Percentiles rank a stretch among this genome's conserved stretches.
Conservation (phyloP, 139 green algal genomes). For the Micractinium sp. region DNA sequence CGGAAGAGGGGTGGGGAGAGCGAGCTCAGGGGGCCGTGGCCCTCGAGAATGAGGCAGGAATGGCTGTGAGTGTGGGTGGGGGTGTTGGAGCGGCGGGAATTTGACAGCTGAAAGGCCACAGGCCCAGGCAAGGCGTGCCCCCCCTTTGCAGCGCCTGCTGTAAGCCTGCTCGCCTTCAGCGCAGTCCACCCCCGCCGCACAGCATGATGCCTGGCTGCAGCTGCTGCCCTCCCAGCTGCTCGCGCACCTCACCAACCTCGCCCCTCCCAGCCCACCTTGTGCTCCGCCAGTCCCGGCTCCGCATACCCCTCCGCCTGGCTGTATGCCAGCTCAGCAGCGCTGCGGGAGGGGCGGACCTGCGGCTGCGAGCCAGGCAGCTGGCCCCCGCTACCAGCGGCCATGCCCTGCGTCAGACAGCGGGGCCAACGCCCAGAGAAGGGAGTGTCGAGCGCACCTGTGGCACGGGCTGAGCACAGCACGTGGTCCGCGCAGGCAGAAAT, state of each 20-base stretch:
- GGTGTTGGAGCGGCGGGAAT: too few relatives aligned
- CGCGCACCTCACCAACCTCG: not conserved
- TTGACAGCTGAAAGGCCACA: too few relatives aligned
- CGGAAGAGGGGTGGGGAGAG: not conserved
- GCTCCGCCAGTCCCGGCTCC: not conserved
- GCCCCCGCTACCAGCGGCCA: too few relatives aligned
- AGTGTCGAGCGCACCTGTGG: too few relatives aligned
- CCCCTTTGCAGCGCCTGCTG: too few relatives aligned
- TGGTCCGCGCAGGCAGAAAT: too few relatives aligned
- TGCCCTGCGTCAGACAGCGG: not conserved
- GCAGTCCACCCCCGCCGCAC: too few relatives aligned
- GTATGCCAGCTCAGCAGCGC: not conserved
- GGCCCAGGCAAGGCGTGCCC: too few relatives aligned
- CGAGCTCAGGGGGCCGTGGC: not conserved
- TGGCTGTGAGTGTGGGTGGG: too few relatives aligned
- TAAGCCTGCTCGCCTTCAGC: too few relatives aligned
- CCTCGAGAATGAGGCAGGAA: not conserved
- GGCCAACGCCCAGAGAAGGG: not conserved
- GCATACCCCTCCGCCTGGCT: slow-evolving; percentile 26
- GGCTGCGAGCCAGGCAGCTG: not conserved
- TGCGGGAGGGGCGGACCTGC: not conserved
- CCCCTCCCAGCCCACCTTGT: not conserved
- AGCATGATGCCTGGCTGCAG: not conserved
- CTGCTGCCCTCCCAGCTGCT: not conserved
- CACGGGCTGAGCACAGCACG: not conserved